Percentiles rank a stretch among this genome's conserved stretches.
phyloP scores from a whole-genome alignment of 2,329 filamentous ascomycete genomes.

The Alternaria conjuncta region DNA sequence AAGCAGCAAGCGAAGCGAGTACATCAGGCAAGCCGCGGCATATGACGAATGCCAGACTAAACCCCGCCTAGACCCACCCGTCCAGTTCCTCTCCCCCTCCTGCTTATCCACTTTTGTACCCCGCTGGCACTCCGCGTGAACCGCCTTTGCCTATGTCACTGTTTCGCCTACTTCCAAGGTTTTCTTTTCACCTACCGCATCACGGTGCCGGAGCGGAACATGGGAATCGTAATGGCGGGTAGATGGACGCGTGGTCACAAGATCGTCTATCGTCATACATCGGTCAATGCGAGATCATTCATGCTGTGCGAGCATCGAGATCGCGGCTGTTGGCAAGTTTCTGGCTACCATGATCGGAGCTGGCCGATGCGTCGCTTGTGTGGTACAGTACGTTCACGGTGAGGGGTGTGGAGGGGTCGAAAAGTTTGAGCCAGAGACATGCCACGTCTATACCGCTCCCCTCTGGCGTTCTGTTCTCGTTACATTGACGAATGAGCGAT shows the following conservation, averaged over 20 bases:
- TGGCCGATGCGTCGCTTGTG: slow-evolving; percentile 4
- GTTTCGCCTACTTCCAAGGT: not conserved
- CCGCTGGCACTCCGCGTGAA: slow-evolving; percentile 11
- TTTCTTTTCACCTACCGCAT: not conserved
- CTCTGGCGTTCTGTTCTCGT: not conserved
- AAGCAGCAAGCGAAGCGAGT: slow-evolving; percentile 8
- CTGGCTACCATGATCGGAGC: slow-evolving; percentile 5
- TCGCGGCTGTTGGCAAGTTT: not conserved
- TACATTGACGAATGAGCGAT: slow-evolving; percentile 11
- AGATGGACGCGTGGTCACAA: not conserved
- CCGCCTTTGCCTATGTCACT: slow-evolving; percentile 12
- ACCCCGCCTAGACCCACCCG: slow-evolving; percentile 5
- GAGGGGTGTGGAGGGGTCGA: slow-evolving; percentile 10
- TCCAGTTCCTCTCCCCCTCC: not conserved
- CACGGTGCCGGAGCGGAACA: not conserved
- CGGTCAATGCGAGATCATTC: slow-evolving; percentile 1
- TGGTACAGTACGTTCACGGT: slow-evolving; percentile 3
- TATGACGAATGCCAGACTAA: slow-evolving; percentile 1
- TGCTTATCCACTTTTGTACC: slow-evolving; percentile 1
- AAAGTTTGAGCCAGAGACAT: slow-evolving; percentile 8
- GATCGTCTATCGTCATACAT: not conserved
- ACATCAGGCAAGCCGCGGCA: not conserved
- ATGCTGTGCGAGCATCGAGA: slow-evolving; percentile 7
- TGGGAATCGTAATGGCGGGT: slow-evolving; percentile 5
- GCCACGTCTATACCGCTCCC: slow-evolving; percentile 18